Evolutionary conservation across 2,329 filamentous ascomycete genomes (phyloP).

Genomic region (Biscogniauxia mediterranea): DNA sequence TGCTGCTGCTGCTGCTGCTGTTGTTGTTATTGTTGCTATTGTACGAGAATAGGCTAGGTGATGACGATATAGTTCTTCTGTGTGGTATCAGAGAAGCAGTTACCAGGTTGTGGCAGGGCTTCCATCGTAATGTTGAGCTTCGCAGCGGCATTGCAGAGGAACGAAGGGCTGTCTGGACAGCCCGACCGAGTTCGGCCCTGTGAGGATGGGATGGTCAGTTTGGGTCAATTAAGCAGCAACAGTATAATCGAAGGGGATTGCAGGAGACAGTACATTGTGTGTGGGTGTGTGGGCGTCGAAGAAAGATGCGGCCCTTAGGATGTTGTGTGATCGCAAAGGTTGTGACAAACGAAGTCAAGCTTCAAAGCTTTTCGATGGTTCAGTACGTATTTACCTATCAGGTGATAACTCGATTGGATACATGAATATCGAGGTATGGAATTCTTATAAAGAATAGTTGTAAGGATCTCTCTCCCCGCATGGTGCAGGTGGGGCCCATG

Average conservation of each 20-base stretch:
- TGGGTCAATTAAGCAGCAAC: too few species aligned
- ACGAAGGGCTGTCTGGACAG: slow-evolving; percentile 24
- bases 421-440: background rate
- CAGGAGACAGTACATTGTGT: background rate
- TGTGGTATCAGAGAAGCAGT: slow-evolving; percentile 2
- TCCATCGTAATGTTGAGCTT: slow-evolving; percentile 20
- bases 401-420: background rate
- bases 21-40: slow-evolving; percentile 11
- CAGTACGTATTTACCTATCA: background rate
- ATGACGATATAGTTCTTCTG: slow-evolving; percentile 19
- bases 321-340: slow-evolving; percentile 12
- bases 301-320: too few species aligned
- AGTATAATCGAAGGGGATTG: background rate
- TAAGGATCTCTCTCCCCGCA: too few species aligned
- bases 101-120: slow-evolving; percentile 8
- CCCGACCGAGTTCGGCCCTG: slow-evolving; percentile 29
- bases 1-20: slow-evolving; percentile 8
- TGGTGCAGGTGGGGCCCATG: too few species aligned
- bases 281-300: background rate
- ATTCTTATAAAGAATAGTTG: too few species aligned
- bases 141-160: slow-evolving; percentile 22
- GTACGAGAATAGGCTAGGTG: slow-evolving; percentile 8
- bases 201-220: background rate
- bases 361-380: background rate
- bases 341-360: background rate